Base-by-base conservation (phyloP, 176 grass and related monocot genomes). In the Pharus latifolius region DNA sequence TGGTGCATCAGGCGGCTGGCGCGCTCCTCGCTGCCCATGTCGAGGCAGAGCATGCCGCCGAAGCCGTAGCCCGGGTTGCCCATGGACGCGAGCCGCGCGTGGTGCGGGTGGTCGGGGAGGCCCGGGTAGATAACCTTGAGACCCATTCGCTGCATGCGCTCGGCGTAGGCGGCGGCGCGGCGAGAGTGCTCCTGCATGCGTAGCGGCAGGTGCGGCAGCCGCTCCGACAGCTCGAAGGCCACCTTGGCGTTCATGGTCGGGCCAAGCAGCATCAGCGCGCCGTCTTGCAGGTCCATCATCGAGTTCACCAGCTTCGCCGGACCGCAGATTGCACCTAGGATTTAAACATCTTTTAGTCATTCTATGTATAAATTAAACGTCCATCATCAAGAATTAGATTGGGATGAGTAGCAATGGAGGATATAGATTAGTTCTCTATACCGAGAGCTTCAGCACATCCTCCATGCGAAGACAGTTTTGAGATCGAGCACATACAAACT, bases 171-270 rank as follows among this genome's bases (percentile, higher is more conserved):
- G 17, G 84, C 52, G 8, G 94, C 89, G 1, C 94, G 89, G 0
- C 72, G 40, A 4, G 89, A 93, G 86, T 98, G 94, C 86, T 98
- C 94, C 83, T 90, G 88, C 81, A 98, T 85, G 26, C 94, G 94
- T 7, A 98, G 69, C 15, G 89, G 82, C 3, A 98, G 94, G 83
- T 97, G 94, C 0, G 94, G 94, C 0, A 97, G 89, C 7, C 94
- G 89, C 35, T 83, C 81, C 17, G 94, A 83, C 3, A 98, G 83
- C 83, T 98, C 94, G 67, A 92, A 92, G 0, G 94, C 94, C 38
- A 98, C 86, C 89, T 98, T 98, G 25, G 94, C 89, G 76, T 98
- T 98, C 94, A 98, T 98, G 13, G 94, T 98, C 6, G 94, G 94
- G 10, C 94, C 94, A 5, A 79, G 80, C 22, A 98, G 70, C 94